These are phyloP conservation scores for Wickerhamiella bombiphila DNA, from an alignment of 805 yeast genomes.

Conservation along the genomic window DNA sequence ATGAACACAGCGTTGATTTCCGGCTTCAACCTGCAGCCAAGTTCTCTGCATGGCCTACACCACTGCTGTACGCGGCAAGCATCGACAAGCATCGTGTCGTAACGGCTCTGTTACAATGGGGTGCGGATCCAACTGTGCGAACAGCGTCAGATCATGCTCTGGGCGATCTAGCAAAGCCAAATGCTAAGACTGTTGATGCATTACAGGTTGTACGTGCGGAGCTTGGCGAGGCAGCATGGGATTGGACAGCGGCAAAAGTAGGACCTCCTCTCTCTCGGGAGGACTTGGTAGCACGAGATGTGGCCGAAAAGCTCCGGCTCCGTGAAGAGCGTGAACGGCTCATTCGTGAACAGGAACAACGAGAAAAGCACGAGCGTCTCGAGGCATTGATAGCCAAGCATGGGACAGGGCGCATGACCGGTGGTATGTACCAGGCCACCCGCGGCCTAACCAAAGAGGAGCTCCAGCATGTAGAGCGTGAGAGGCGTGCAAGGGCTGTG, in stretches of 20 bases:
- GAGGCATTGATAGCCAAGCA: conserved; percentile 17
- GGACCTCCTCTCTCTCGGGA: conserved; percentile 34
- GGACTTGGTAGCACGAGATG: conserved; percentile 21
- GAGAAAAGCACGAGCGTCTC: conserved; percentile 14
- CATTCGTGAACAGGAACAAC: conserved; percentile 11
- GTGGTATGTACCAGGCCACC: conserved; percentile 13
- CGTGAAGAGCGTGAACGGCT: conserved; percentile 13
- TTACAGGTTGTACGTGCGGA: conserved; percentile 55
- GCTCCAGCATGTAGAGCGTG: conserved; percentile 68
- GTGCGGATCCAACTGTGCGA: conserved; percentile 50
- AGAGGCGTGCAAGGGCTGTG: conserved; percentile 91
- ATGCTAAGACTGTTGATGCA: conserved; percentile 25
- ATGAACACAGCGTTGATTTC: conserved; percentile 41
- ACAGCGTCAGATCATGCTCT: conserved; percentile 50
- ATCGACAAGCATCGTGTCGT: conserved; percentile 56
- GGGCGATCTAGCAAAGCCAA: conserved; percentile 43
- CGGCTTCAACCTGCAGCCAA: conserved; percentile 39
- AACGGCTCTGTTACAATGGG: conserved; percentile 41
- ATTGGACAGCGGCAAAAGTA: conserved; percentile 58
- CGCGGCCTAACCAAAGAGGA: conserved; percentile 60
- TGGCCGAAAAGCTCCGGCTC: conserved; percentile 14
- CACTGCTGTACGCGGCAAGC: conserved; percentile 64
- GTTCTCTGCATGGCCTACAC: conserved; percentile 48
- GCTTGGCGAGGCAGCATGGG: conserved; percentile 53
- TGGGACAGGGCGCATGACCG: conserved; percentile 17